Evolutionary conservation across 2,329 filamentous ascomycete genomes (phyloP).

Genomic region (Phialocephala sp.): DNA sequence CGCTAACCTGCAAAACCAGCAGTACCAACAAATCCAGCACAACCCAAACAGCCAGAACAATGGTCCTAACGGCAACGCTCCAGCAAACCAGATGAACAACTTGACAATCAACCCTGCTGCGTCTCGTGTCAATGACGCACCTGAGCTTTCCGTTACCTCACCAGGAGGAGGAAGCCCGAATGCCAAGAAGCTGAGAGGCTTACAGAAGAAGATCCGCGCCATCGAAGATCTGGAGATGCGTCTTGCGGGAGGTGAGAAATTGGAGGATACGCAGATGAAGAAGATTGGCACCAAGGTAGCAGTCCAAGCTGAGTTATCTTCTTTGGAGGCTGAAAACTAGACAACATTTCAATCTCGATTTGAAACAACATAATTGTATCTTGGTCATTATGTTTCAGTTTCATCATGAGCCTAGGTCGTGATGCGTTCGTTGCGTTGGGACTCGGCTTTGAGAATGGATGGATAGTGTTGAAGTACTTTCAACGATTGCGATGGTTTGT

Average conservation of each 20-base stretch:
- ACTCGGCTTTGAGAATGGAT: not conserved
- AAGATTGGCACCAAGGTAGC: slow-evolving; percentile 90
- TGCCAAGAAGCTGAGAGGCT: slow-evolving; percentile 91
- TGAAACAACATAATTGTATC: not conserved
- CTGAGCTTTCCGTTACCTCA: slow-evolving; percentile 59
- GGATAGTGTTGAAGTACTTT: not conserved
- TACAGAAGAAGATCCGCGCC: slow-evolving; percentile 96
- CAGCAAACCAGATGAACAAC: slow-evolving; percentile 41
- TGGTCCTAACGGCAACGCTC: slow-evolving; percentile 32
- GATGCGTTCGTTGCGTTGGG: not conserved
- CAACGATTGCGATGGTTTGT: not conserved
- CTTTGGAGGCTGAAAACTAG: slow-evolving; percentile 36
- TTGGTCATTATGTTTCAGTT: not conserved
- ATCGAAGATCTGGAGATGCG: slow-evolving; percentile 99
- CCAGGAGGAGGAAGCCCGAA: slow-evolving; percentile 68
- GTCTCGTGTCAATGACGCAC: slow-evolving; percentile 39
- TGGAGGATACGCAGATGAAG: slow-evolving; percentile 98
- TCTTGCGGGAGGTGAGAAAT: slow-evolving; percentile 89
- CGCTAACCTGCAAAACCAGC: slow-evolving; percentile 40
- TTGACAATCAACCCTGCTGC: slow-evolving; percentile 41
- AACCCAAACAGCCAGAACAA: slow-evolving; percentile 31
- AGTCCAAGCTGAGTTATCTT: slow-evolving; percentile 82
- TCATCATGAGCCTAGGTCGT: not conserved
- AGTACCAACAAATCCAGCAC: slow-evolving; percentile 38
- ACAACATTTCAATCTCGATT: not conserved